Evolutionary conservation across 208 protist species (phyloP).

Genomic region (Vickermania spadyakhi): DNA sequence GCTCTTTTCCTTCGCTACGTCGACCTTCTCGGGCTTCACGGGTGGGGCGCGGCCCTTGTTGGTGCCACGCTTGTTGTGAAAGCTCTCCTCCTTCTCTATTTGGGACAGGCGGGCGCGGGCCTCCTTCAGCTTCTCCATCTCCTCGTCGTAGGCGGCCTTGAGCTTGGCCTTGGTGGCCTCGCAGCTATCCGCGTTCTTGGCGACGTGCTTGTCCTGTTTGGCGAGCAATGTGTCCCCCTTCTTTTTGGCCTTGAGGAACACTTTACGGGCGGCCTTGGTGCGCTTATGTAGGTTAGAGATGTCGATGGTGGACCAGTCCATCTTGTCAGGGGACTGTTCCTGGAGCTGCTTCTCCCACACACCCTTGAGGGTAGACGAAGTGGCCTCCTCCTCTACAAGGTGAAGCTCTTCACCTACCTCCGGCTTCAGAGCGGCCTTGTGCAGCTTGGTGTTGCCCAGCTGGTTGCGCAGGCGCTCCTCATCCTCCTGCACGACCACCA

Average conservation of each 20-base stretch:
- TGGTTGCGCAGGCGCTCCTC: conserved; percentile 37
- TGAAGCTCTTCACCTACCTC: conserved; percentile 30
- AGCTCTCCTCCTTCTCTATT: conserved; percentile 53
- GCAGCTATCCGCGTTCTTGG: conserved; percentile 57
- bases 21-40: conserved; percentile 25
- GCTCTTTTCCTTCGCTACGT: conserved; percentile 28
- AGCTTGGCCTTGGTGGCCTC: conserved; percentile 50
- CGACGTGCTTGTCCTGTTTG: conserved; percentile 51
- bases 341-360: conserved; percentile 38
- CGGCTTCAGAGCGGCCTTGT: conserved; percentile 24
- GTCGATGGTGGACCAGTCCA: conserved; percentile 37
- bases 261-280: conserved; percentile 20
- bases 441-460: conserved; percentile 16
- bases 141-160: conserved; percentile 35
- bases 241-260: conserved; percentile 17
- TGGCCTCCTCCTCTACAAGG: conserved; percentile 54
- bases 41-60: conserved; percentile 15
- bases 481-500: conserved; percentile 46
- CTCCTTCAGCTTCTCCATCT: conserved; percentile 55
- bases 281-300: conserved; percentile 33
- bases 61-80: conserved; percentile 67
- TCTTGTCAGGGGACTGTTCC: conserved; percentile 33
- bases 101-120: conserved; percentile 36
- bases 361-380: conserved; percentile 42
- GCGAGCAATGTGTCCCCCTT: conserved; percentile 32